Percentiles rank a stretch among this genome's conserved stretches.
Evolutionary conservation across 73 alveolate species (phyloP).

Genomic region (Durusdinium trenchii): DNA sequence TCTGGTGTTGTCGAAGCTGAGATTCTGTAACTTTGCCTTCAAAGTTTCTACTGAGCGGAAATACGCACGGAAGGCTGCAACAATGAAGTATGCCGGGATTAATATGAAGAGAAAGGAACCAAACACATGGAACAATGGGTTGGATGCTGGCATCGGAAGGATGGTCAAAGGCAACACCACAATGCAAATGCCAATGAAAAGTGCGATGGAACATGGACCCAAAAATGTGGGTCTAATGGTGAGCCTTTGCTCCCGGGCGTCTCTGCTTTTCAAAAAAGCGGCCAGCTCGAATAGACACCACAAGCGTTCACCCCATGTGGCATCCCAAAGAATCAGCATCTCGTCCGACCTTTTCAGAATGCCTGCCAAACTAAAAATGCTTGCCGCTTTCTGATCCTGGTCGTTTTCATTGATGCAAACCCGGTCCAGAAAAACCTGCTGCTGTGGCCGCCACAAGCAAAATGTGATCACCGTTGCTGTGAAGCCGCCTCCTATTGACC

Average conservation of each 20-base stretch:
- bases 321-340: slow-evolving; percentile 36
- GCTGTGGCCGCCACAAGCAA: background rate
- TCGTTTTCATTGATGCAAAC: slow-evolving; percentile 6
- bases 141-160: no score
- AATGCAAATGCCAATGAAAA: no score
- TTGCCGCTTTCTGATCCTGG: background rate
- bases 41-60: background rate
- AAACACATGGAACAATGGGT: no score
- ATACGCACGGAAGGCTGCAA: background rate
- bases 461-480: background rate
- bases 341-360: background rate
- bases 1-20: background rate
- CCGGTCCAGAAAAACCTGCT: background rate
- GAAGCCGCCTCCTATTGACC: background rate
- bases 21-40: background rate
- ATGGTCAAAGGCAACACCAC: no score
- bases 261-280: no score
- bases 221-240: no score
- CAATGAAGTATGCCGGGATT: no score
- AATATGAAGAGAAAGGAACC: no score
- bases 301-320: background rate
- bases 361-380: background rate
- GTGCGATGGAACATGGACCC: no score
- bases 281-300: slow-evolving; percentile 30
- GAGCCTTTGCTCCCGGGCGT: no score